Conservation (phyloP, 768 basidiomycete species). For the Serendipita indica region DNA sequence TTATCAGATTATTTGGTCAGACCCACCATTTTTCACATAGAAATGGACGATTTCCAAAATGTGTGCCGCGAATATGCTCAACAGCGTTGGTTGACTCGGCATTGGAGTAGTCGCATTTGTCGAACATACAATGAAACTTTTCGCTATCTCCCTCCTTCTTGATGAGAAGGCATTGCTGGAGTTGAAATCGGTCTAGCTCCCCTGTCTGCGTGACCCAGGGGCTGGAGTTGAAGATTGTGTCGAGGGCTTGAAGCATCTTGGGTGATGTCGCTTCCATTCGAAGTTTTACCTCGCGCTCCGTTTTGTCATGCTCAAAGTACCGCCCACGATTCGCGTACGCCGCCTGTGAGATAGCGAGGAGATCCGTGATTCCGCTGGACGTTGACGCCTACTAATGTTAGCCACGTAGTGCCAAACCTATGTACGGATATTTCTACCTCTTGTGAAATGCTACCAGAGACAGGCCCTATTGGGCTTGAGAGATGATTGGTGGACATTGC, state of each 20-base stretch:
- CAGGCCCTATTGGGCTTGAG: no score
- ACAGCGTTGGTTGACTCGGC: not conserved
- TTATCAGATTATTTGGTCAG: not conserved
- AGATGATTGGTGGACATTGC: no score
- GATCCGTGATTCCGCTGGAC: no score
- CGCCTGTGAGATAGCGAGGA: no score
- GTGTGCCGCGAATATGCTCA: not conserved
- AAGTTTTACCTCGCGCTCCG: not conserved
- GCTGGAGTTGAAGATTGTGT: not conserved
- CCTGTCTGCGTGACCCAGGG: not conserved
- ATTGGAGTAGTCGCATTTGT: not conserved
- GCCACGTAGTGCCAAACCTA: no score
- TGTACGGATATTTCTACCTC: no score
- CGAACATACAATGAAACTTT: not conserved
- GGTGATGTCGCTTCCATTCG: not conserved
- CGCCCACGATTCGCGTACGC: no score
- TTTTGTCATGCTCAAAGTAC: not conserved
- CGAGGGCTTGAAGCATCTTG: not conserved
- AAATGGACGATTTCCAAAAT: not conserved
- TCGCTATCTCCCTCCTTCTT: not conserved
- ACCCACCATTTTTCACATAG: not conserved
- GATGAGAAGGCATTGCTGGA: not conserved
- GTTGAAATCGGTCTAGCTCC: not conserved
- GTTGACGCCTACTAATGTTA: no score
- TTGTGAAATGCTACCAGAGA: no score